Base-by-base conservation (phyloP, 2,329 filamentous ascomycete species). In the Pseudocercospora macadamiae region DNA sequence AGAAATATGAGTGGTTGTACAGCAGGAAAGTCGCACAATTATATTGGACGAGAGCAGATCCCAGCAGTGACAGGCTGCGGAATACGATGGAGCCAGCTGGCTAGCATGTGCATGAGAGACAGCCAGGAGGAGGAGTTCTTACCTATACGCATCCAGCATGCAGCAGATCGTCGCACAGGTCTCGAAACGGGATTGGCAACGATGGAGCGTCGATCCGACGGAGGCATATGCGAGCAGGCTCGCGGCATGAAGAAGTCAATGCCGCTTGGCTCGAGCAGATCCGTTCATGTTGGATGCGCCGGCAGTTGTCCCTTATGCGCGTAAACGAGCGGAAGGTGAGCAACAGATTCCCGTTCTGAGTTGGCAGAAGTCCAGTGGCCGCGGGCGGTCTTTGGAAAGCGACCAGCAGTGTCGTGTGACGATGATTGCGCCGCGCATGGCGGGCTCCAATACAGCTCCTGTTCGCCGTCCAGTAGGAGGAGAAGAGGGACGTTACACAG, bases 1-100 rank as follows among this genome's bases (percentile, higher is more conserved):
- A 25, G 58, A 19, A 49, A 65, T 55, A 64, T 69, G 66, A 64
- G 67, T 69, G 67, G 70, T 68, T 59, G 66, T 65, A 69, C 69
- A 58, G 63, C 66, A 70, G 64, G 54, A 64, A 62, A 54, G 68
- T 70, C 34, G 66, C 59, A 69, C 66, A 65, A 69, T 65, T 63
- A 63, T 69, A 66, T 69, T 63, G 66, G 63, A 61, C 42, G 59
- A 54, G 44, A 55, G 60, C 47, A 58, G 34, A 57, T 48, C 52
- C 54, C 34, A 48, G 45, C 52, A 49, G 55, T 61, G 57, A 61
- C 55, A 55, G 57, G 55, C 58, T 25, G 59, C 55, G 62, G 61
- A 49, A 58, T 44, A 54, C 58, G 54, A 53, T 51, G 49, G 51
- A 54, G 47, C 26, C 47, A 34, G 53, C 54, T 59, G 57, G 62